Evolutionary conservation across 257 asterid species (phyloP).

Genomic region (Solanum virginianum): DNA sequence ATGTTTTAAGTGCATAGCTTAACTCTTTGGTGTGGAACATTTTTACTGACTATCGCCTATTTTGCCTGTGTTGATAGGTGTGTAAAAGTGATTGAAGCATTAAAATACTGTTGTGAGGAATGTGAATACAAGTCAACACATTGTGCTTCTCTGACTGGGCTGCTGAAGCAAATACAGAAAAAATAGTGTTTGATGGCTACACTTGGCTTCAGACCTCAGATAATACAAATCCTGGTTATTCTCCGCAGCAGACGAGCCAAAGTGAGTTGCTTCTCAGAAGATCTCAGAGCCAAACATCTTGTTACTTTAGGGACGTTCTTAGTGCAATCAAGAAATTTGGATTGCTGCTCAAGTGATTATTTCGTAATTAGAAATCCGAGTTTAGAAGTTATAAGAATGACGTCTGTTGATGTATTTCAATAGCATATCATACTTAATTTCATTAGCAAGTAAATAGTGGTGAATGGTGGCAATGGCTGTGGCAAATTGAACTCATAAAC

Average conservation of each 20-base stretch:
- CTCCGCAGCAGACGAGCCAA: neutral
- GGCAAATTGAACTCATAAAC: neutral
- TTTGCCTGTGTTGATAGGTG: slow-evolving; percentile 44
- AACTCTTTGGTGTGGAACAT: neutral
- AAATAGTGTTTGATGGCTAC: neutral
- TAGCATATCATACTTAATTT: neutral
- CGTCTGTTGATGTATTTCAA: neutral
- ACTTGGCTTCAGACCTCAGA: neutral
- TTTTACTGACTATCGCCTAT: neutral
- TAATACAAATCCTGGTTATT: neutral
- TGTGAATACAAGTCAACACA: slow-evolving; percentile 83
- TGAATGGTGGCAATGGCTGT: neutral
- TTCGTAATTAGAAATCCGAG: neutral
- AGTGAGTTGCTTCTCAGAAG: neutral
- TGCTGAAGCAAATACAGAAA: slow-evolving; percentile 73
- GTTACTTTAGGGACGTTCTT: neutral
- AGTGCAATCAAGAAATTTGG: neutral
- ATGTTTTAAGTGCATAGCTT: neutral
- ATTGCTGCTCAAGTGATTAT: neutral
- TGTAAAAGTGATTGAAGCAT: slow-evolving; percentile 54
- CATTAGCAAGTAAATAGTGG: neutral
- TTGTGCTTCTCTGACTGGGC: slow-evolving; percentile 75
- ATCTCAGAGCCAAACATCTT: neutral
- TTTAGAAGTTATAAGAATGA: neutral
- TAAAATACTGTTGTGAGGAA: slow-evolving; percentile 77